Percentiles rank a stretch among this genome's conserved stretches.
These are phyloP conservation scores for Populus hybrid DNA, from an alignment of 441 rosid genomes.

Conservation along the genomic window DNA sequence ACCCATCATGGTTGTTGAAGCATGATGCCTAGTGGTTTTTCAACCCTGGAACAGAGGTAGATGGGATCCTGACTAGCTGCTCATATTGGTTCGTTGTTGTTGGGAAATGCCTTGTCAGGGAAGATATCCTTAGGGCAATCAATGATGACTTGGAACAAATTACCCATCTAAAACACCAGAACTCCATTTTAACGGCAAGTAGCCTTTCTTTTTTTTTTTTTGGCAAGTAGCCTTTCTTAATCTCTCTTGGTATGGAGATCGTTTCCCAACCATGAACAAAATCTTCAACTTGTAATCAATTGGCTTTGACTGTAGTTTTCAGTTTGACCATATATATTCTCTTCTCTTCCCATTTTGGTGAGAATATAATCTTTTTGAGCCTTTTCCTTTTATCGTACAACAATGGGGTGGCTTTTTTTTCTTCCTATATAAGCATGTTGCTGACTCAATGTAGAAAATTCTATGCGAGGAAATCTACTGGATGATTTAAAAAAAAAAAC, in stretches of 20 bases:
- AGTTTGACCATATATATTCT: not conserved
- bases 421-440: not conserved
- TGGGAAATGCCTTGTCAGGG: not conserved
- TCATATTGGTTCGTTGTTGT: conserved; percentile 16
- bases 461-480: not conserved
- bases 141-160: not conserved
- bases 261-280: conserved; percentile 6
- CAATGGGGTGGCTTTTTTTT: not conserved
- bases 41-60: conserved; percentile 21
- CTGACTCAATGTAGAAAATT: not conserved
- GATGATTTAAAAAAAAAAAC: too few relatives aligned
- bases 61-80: conserved; percentile 15
- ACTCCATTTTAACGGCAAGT: conserved; percentile 8
- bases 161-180: not conserved
- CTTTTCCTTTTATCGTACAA: not conserved
- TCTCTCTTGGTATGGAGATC: conserved; percentile 18
- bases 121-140: not conserved
- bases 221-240: conserved; percentile 23
- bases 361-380: not conserved
- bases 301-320: conserved; percentile 9
- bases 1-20: conserved; percentile 1
- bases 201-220: conserved; percentile 6
- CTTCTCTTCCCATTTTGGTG: not conserved
- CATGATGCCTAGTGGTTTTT: not conserved
- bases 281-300: conserved; percentile 18